Evolutionary conservation across 2,329 filamentous ascomycete genomes (phyloP), one percentile per base, ranked within the genome.

Genomic region (Ophiostoma ips): DNA sequence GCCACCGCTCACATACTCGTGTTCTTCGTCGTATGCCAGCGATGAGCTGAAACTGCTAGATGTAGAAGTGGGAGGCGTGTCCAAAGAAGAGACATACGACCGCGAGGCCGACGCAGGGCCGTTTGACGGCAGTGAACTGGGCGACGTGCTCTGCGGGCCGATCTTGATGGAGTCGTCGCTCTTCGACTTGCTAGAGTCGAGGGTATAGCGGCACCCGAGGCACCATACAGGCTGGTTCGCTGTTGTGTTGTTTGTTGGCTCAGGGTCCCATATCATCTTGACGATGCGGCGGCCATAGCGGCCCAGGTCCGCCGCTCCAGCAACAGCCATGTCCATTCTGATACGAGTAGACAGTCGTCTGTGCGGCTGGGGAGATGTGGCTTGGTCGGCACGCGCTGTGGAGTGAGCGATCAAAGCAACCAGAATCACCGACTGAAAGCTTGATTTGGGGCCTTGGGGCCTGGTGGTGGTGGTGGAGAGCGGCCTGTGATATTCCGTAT

Each of bases 181-280:
- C 9, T 30, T 43, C 9, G 46, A 11, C 43, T 56, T 57, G 24
- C 47, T 49, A 41, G 45, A 3, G 8, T 64, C 63, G 44, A 77
- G 65, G 24, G 64, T 69, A 58, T 79, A 79, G 31, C 67, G 69
- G 50, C 66, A 65, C 33, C 76, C 76, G 7, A 96, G 71, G 61
- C 88, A 94, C 89, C 90, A 96, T 55, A 94, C 85, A 12, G 85
- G 79, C 33, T 77, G 72, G 55, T 81, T 73, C 35, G 75, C 72
- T 52, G 68, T 64, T 51, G 80, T 71, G 62, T 94, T 81, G 67
- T 95, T 95, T 55, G 76, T 79, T 6, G 88, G 89, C 56, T 89
- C 81, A 0, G 88, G 87, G 59, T 95, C 89, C 83, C 88, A 95
- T 61, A 96, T 83, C 68, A 86, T 87, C 67, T 90, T 85, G 53